Evolutionary conservation across 176 grass and related monocot genomes (phyloP).

Genomic region (Oryza rufipogon): DNA sequence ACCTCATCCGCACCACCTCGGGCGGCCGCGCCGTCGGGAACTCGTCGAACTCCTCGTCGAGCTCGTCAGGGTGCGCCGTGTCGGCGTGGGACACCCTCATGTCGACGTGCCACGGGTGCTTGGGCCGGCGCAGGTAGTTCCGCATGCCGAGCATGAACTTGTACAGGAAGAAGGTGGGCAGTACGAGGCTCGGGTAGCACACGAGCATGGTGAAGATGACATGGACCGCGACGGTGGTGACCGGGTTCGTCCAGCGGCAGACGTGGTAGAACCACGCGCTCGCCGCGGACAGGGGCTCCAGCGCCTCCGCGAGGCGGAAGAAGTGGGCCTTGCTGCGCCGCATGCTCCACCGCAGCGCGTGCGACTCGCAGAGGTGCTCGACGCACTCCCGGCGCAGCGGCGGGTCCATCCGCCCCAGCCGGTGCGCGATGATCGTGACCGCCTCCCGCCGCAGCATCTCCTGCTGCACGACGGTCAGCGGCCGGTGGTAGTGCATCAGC

Average conservation of each 20-base stretch:
- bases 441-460: slow-evolving; percentile 64
- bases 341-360: slow-evolving; percentile 73
- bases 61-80: slow-evolving; percentile 61
- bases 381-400: slow-evolving; percentile 72
- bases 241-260: slow-evolving; percentile 69
- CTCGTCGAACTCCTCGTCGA: slow-evolving; percentile 91
- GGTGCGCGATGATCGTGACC: slow-evolving; percentile 61
- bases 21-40: slow-evolving; percentile 60
- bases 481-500: slow-evolving; percentile 67
- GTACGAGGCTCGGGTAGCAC: slow-evolving; percentile 69
- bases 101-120: slow-evolving; percentile 77
- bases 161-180: slow-evolving; percentile 76
- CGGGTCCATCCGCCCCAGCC: slow-evolving; percentile 73
- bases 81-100: slow-evolving; percentile 70
- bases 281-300: slow-evolving; percentile 54
- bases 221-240: slow-evolving; percentile 68
- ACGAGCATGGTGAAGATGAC: slow-evolving; percentile 72
- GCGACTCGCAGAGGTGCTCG: slow-evolving; percentile 73
- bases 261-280: slow-evolving; percentile 66
- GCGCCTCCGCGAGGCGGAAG: slow-evolving; percentile 63
- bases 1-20: slow-evolving; percentile 77
- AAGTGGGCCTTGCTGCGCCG: slow-evolving; percentile 86
- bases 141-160: slow-evolving; percentile 67
- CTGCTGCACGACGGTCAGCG: slow-evolving; percentile 64
- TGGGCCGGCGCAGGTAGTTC: slow-evolving; percentile 56